A percentile compares a stretch with the other conserved stretches of the same genome.
Conservation (phyloP, 73 alveolate genomes). For the Uronychia binucleata region DNA sequence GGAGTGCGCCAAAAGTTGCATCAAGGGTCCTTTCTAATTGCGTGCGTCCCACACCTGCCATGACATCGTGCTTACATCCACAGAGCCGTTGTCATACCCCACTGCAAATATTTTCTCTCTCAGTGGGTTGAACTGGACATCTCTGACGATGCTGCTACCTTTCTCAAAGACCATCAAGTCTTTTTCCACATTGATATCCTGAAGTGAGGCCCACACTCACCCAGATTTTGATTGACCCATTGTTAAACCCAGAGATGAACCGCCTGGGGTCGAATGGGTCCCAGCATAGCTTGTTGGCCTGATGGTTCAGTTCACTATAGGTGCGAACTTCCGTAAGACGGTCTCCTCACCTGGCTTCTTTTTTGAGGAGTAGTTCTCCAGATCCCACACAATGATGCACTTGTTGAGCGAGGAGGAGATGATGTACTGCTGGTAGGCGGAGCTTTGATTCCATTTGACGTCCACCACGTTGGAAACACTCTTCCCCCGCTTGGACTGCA, state of each 20-base stretch:
- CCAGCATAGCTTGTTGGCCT: background rate
- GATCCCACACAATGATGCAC: background rate
- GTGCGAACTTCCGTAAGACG: background rate
- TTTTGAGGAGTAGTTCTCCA: background rate
- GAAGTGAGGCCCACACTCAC: background rate
- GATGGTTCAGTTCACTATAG: background rate
- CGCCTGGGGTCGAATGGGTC: background rate
- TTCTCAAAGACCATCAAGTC: background rate
- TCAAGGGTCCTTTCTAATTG: background rate
- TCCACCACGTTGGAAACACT: background rate
- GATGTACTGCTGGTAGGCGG: background rate
- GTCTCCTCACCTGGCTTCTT: background rate
- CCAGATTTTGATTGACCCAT: background rate
- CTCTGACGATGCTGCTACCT: background rate
- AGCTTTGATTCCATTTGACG: background rate
- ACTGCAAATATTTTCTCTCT: background rate
- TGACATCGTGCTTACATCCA: background rate
- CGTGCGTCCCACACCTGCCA: background rate
- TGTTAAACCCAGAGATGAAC: background rate
- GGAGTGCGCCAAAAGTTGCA: background rate
- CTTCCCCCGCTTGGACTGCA: background rate
- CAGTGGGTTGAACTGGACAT: slow-evolving; percentile 1
- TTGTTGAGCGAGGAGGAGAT: background rate
- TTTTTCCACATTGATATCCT: background rate
- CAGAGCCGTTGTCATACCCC: background rate